Evolutionary conservation across 495 filamentous ascomycete genomes (phyloP).

Genomic region (Xylaria longipes): DNA sequence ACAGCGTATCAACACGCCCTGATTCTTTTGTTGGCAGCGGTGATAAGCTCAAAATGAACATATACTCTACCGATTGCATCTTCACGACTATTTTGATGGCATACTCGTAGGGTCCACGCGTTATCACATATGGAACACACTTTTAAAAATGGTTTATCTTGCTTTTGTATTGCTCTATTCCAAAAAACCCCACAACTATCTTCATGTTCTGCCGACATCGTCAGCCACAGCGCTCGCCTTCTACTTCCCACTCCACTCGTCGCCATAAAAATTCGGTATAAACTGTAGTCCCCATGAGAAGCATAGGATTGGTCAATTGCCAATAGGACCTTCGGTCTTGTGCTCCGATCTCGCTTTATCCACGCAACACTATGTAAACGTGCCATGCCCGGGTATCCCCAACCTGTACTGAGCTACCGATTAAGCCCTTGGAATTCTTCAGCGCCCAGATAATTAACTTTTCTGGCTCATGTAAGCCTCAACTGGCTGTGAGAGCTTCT

Average conservation of each 20-base stretch:
- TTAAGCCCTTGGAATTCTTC: not conserved
- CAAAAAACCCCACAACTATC: constrained; percentile 1
- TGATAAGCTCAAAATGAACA: not conserved
- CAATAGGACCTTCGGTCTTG: not conserved
- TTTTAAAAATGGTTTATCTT: constrained; percentile 4
- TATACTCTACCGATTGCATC: not conserved
- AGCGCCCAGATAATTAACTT: not conserved
- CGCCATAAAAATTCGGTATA: not conserved
- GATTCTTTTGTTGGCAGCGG: not conserved
- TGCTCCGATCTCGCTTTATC: not conserved
- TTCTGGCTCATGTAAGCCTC: not conserved
- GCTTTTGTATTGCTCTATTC: constrained; percentile 18
- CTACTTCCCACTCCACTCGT: not conserved
- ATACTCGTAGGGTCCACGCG: not conserved
- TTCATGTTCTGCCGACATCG: not conserved
- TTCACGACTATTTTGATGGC: not conserved
- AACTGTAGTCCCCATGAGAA: constrained; percentile 3
- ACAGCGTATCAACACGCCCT: not conserved
- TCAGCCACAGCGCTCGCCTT: not conserved
- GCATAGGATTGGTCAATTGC: not conserved
- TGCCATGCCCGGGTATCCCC: not conserved
- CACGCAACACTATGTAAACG: not conserved
- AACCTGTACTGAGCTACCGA: not conserved
- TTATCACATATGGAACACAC: not conserved
- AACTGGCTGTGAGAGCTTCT: too few species aligned